Conservation (phyloP, 306 rosid species). For the Fragaria nilgerrensis region DNA sequence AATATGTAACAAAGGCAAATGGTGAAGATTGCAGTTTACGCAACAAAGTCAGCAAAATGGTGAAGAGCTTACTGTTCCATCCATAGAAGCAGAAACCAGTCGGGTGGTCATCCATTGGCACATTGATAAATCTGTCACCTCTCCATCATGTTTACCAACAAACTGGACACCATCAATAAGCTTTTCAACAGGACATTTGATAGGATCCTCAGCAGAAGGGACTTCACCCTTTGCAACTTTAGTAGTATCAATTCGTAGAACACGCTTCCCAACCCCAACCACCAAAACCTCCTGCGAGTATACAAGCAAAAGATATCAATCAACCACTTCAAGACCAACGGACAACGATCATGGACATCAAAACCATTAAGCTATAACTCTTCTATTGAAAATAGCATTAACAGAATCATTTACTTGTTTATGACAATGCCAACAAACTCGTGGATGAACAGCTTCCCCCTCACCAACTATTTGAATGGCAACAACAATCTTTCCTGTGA, state of each 20-base stretch:
- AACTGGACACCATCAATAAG: conserved; percentile 90
- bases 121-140: conserved; percentile 96
- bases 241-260: conserved; percentile 85
- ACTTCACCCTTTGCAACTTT: conserved; percentile 76
- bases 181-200: conserved; percentile 75
- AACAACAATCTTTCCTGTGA: conserved; percentile 72
- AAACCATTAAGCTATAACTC: neutral
- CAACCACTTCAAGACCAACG: conserved; percentile 11
- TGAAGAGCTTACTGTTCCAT: conserved; percentile 77
- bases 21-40: conserved; percentile 42
- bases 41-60: neutral
- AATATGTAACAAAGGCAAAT: too few relatives aligned
- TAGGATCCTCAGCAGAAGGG: conserved; percentile 73
- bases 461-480: conserved; percentile 75
- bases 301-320: neutral
- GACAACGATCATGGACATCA: neutral
- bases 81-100: conserved; percentile 90
- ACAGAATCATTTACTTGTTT: conserved; percentile 62
- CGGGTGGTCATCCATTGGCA: conserved; percentile 99
- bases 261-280: conserved; percentile 82
- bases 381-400: neutral
- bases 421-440: conserved; percentile 98
- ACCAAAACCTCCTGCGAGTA: conserved; percentile 80
- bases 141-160: conserved; percentile 90
- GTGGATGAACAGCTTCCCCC: conserved; percentile 80